These are phyloP conservation scores for Abrus precatorius DNA, from an alignment of 306 rosid genomes.

Conservation along the genomic window DNA sequence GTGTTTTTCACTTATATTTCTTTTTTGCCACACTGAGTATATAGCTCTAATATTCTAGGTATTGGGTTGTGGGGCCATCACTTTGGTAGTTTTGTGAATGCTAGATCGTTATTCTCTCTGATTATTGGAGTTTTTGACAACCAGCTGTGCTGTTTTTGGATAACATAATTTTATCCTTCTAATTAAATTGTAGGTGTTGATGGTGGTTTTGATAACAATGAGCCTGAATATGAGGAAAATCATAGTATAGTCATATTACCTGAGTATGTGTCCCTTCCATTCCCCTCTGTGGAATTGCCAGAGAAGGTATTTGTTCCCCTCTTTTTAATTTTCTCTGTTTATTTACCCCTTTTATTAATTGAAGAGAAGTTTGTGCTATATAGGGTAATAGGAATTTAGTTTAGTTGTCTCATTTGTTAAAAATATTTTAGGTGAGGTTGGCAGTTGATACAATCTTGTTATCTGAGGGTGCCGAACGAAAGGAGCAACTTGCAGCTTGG, in stretches of 20 bases:
- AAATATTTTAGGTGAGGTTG: constrained; percentile 79
- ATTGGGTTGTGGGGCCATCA: constrained; percentile 29
- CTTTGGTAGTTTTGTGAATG: constrained; percentile 13
- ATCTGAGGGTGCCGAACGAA: constrained; percentile 89
- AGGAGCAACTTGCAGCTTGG: constrained; percentile 96
- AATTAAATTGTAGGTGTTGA: constrained; percentile 72
- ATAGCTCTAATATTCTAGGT: constrained; percentile 10
- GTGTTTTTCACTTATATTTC: constrained; percentile 24
- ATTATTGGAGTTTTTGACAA: constrained; percentile 16
- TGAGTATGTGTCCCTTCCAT: constrained; percentile 79
- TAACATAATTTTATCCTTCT: constrained; percentile 18
- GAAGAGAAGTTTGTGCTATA: not conserved
- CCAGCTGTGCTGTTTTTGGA: constrained; percentile 21
- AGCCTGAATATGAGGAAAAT: constrained; percentile 77
- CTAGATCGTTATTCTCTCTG: not conserved
- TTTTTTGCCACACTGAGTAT: not conserved
- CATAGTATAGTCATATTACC: constrained; percentile 79
- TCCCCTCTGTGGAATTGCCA: constrained; percentile 96
- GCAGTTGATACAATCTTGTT: constrained; percentile 84
- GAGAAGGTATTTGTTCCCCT: constrained; percentile 75
- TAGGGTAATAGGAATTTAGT: not conserved
- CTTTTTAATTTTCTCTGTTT: constrained; percentile 9
- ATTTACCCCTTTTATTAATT: not conserved
- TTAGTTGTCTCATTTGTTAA: constrained; percentile 29
- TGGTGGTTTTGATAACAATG: constrained; percentile 93